Conservation (phyloP, 208 protist species). For the Crithidia mellificae region DNA sequence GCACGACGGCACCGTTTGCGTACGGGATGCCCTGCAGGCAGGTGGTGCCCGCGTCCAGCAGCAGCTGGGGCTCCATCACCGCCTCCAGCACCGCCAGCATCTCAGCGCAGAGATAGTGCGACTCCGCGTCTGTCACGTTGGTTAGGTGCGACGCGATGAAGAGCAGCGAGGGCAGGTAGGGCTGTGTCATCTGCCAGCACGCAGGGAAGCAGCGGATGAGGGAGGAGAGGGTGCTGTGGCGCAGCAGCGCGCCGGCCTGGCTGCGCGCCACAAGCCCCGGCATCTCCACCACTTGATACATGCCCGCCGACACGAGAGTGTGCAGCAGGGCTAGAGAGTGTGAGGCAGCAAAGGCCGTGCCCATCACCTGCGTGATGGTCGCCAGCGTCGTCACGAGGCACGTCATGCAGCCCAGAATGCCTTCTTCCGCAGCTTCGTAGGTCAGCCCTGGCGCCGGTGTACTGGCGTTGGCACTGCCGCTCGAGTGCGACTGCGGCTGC, state of each 20-base stretch:
- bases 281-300: slow-evolving; percentile 61
- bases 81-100: slow-evolving; percentile 83
- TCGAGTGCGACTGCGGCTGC: background rate
- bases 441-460: background rate
- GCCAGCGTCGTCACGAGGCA: slow-evolving; percentile 54
- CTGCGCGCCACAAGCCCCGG: slow-evolving; percentile 44
- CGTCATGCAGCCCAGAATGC: slow-evolving; percentile 35
- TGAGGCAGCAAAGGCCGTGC: slow-evolving; percentile 52
- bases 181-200: slow-evolving; percentile 86
- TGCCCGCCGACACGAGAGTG: slow-evolving; percentile 45
- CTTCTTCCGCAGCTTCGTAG: slow-evolving; percentile 24
- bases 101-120: slow-evolving; percentile 72
- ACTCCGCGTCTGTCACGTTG: slow-evolving; percentile 66
- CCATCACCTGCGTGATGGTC: slow-evolving; percentile 74
- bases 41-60: slow-evolving; percentile 66
- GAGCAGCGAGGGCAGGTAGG: slow-evolving; percentile 63
- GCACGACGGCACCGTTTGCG: slow-evolving; percentile 40
- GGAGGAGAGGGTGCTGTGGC: slow-evolving; percentile 59
- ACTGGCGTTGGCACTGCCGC: background rate
- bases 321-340: slow-evolving; percentile 59
- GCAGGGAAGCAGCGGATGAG: slow-evolving; percentile 71
- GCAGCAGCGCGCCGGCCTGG: slow-evolving; percentile 63
- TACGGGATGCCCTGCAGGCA: slow-evolving; percentile 68
- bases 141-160: slow-evolving; percentile 54
- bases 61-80: slow-evolving; percentile 82